Evolutionary conservation across 2,329 filamentous ascomycete species (phyloP).

Genomic region (Meredithiella fracta): DNA sequence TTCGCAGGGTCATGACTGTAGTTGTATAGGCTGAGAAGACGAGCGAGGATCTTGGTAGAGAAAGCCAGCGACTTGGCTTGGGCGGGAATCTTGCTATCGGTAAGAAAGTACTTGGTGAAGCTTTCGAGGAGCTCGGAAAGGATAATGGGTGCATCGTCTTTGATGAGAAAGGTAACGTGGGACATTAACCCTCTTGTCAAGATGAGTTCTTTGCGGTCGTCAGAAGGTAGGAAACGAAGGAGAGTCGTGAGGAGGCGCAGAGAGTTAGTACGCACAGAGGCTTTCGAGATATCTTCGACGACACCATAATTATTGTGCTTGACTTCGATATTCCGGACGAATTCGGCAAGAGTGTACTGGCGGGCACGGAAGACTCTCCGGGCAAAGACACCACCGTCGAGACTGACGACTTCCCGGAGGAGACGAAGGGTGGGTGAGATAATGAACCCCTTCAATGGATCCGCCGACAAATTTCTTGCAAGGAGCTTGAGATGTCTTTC

Average conservation of each 20-base stretch:
- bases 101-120: slow-evolving; percentile 53
- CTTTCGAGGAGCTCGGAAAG: slow-evolving; percentile 58
- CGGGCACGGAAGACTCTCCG: slow-evolving; percentile 61
- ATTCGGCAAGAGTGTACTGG: slow-evolving; percentile 60
- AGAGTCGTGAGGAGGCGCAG: slow-evolving; percentile 66
- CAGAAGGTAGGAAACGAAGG: slow-evolving; percentile 59
- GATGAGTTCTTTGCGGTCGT: slow-evolving; percentile 68
- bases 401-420: slow-evolving; percentile 66
- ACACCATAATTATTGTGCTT: slow-evolving; percentile 37
- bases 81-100: slow-evolving; percentile 56
- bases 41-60: slow-evolving; percentile 55
- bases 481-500: slow-evolving; percentile 67
- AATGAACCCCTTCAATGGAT: slow-evolving; percentile 70
- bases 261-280: slow-evolving; percentile 69
- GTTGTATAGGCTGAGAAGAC: slow-evolving; percentile 55
- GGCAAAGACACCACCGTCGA: slow-evolving; percentile 72
- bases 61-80: slow-evolving; percentile 61
- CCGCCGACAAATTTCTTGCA: slow-evolving; percentile 59
- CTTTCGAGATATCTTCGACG: slow-evolving; percentile 46
- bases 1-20: slow-evolving; percentile 34
- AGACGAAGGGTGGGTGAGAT: slow-evolving; percentile 79
- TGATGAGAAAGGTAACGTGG: slow-evolving; percentile 63
- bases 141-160: slow-evolving; percentile 59
- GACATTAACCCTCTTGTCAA: slow-evolving; percentile 65
- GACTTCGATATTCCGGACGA: slow-evolving; percentile 69